Evolutionary conservation across 2,329 filamentous ascomycete species (phyloP).

Genomic region (Ophiocordyceps robertsii): DNA sequence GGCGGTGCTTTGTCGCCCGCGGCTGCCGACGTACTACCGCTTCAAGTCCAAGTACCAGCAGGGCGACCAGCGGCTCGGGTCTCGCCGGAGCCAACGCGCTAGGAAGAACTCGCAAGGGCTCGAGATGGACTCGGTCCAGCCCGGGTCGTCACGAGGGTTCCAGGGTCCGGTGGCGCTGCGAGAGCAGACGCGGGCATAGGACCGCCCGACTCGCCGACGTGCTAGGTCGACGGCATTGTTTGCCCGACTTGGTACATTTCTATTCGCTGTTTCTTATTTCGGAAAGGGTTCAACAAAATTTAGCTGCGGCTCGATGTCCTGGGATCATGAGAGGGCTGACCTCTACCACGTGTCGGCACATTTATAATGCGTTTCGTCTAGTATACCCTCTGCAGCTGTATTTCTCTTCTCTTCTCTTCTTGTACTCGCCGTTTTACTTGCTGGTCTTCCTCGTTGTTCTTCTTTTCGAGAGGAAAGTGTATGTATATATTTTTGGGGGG

Average conservation of each 20-base stretch:
- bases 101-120: conserved; percentile 43
- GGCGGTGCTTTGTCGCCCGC: conserved; percentile 67
- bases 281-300: not conserved
- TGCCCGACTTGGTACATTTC: not conserved
- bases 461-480: not conserved
- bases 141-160: conserved; percentile 29
- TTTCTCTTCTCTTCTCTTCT: not conserved
- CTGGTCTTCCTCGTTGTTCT: not conserved
- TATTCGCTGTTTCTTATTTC: not conserved
- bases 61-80: conserved; percentile 75
- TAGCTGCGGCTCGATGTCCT: not conserved
- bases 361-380: not conserved
- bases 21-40: conserved; percentile 75
- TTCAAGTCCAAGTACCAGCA: conserved; percentile 68
- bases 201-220: not conserved
- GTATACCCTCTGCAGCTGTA: not conserved
- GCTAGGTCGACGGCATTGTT: not conserved
- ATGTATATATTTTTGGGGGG: not conserved
- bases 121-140: conserved; percentile 58
- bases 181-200: conserved; percentile 12
- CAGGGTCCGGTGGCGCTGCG: conserved; percentile 38
- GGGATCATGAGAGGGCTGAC: not conserved
- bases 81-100: conserved; percentile 20
- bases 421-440: not conserved
- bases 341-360: not conserved